These are phyloP conservation scores for Helianthus tuberosus DNA, from an alignment of 129 eudicot species.

Conservation along the genomic window DNA sequence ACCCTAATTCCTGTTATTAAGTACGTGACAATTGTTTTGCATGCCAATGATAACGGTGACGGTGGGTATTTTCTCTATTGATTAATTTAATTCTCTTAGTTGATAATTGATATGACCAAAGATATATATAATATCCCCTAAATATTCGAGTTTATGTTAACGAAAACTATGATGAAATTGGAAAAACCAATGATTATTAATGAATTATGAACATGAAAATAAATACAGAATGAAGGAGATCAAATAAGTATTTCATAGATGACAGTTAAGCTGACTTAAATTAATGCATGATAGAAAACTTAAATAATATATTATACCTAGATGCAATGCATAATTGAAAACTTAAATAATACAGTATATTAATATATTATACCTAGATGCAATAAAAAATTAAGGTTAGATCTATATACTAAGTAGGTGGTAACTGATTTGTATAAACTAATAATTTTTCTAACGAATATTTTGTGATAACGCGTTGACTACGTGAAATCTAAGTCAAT, in stretches of 20 bases:
- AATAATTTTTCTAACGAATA: not conserved
- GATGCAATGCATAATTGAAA: not conserved
- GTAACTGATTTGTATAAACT: not conserved
- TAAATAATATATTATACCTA: not conserved
- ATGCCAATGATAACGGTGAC: conserved; percentile 83
- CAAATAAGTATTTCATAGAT: not conserved
- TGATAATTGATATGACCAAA: too few species aligned
- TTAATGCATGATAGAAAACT: not conserved
- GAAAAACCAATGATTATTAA: too few species aligned
- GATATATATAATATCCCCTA: too few species aligned
- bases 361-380: not conserved
- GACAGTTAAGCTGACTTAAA: not conserved
- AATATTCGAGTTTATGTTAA: too few species aligned
- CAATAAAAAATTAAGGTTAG: conserved; percentile 12
- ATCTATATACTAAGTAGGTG: conserved; percentile 17
- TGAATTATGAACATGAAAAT: too few species aligned
- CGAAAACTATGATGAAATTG: too few species aligned
- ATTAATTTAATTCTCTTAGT: too few species aligned
- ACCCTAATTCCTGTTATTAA: conserved; percentile 76
- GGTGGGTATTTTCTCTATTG: conserved; percentile 39
- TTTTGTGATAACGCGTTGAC: not conserved
- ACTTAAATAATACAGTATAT: not conserved
- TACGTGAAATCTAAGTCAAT: not conserved
- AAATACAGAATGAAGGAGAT: not conserved
- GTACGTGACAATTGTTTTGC: conserved; percentile 68